These are phyloP conservation scores for Pleurotus tuber-regium DNA, from an alignment of 768 basidiomycete species.

Conservation along the genomic window DNA sequence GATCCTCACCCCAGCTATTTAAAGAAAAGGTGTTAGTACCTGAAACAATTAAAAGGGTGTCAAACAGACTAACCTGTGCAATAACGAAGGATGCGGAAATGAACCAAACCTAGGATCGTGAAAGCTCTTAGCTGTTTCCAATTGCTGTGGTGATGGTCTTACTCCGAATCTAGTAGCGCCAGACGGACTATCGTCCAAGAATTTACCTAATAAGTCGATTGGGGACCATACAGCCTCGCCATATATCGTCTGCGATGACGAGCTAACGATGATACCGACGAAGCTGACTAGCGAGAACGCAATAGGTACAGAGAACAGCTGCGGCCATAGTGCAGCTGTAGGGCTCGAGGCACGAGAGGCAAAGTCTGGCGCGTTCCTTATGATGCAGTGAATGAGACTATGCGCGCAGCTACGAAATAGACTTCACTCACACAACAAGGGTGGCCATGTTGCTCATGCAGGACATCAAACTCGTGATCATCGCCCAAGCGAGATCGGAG, in stretches of 20 bases:
- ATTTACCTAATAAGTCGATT: slow-evolving; percentile 65
- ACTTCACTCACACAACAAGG: slow-evolving; percentile 56
- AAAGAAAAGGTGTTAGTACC: slow-evolving; percentile 12
- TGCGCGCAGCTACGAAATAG: too few species aligned
- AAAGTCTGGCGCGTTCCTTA: slow-evolving; percentile 74
- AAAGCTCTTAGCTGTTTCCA: not conserved
- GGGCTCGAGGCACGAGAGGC: slow-evolving; percentile 60
- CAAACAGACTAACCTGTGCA: slow-evolving; percentile 49
- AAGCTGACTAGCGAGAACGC: slow-evolving; percentile 75
- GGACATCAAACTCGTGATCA: slow-evolving; percentile 69
- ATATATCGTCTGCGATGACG: slow-evolving; percentile 72
- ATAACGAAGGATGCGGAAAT: slow-evolving; percentile 78
- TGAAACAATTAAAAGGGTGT: slow-evolving; percentile 13
- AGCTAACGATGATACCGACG: slow-evolving; percentile 80
- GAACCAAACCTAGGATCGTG: slow-evolving; percentile 58
- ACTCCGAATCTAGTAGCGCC: slow-evolving; percentile 68
- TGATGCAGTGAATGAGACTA: slow-evolving; percentile 17
- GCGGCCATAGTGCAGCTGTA: slow-evolving; percentile 58
- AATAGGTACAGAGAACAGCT: slow-evolving; percentile 69
- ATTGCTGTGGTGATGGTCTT: slow-evolving; percentile 12
- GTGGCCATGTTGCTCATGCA: slow-evolving; percentile 82
- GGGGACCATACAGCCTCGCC: slow-evolving; percentile 80
- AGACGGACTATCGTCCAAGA: slow-evolving; percentile 63
- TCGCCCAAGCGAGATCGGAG: slow-evolving; percentile 69
- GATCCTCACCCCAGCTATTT: slow-evolving; percentile 2